These are phyloP conservation scores for Citrus glauca DNA, from an alignment of 345 rosid species.

Conservation along the genomic window DNA sequence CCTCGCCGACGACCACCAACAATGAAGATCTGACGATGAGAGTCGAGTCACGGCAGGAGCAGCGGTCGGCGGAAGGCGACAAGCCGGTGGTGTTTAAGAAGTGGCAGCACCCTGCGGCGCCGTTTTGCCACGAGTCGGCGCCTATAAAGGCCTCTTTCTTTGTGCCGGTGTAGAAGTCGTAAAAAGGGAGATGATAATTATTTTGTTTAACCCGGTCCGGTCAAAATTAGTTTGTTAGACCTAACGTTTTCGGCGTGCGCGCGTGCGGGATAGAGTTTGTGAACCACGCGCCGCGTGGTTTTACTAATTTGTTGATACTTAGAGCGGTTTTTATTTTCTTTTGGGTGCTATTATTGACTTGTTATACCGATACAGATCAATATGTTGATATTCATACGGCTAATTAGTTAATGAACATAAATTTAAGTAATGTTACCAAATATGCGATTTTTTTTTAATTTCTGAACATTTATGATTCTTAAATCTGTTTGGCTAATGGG, in stretches of 20 bases:
- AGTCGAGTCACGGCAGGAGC: conserved; percentile 30
- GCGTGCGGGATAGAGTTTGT: neutral
- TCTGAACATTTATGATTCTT: neutral
- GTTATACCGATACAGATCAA: neutral
- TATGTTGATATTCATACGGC: neutral
- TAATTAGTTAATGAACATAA: neutral
- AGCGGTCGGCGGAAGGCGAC: conserved; percentile 28
- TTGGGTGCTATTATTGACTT: neutral
- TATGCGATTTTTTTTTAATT: neutral
- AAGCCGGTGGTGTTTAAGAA: conserved; percentile 57
- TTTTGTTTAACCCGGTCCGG: neutral
- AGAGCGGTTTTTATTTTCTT: neutral
- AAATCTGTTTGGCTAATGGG: neutral
- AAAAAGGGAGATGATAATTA: too few relatives aligned
- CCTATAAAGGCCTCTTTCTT: conserved; percentile 41
- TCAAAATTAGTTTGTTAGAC: conserved; percentile 15
- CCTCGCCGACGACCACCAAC: conserved; percentile 41
- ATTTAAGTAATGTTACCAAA: neutral
- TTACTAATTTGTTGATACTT: neutral
- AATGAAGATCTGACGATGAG: conserved; percentile 18
- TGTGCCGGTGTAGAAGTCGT: conserved; percentile 48
- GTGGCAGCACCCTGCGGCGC: conserved; percentile 97
- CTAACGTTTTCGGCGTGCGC: conserved; percentile 5
- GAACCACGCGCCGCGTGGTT: conserved; percentile 2
- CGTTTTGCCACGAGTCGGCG: conserved; percentile 53